These are phyloP conservation scores for Chimonanthus salicifolius DNA, from an alignment of 164 flowering plant genomes.

Conservation along the genomic window DNA sequence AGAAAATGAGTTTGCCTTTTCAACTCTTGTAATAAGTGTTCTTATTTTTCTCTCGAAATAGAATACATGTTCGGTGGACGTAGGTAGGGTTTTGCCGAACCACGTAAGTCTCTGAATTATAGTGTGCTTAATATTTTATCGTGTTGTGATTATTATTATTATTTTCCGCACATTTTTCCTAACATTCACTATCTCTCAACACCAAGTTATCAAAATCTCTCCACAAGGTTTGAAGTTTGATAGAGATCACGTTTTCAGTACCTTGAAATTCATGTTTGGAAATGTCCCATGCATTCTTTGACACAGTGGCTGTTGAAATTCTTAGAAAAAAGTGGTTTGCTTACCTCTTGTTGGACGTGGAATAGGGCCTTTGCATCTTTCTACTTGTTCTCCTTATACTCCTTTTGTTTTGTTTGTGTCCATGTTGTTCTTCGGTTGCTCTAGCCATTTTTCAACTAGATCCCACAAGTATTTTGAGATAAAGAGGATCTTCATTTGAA, in stretches of 20 bases:
- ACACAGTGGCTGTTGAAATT: not conserved
- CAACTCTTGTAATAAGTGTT: too few species aligned
- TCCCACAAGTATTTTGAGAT: slow-evolving; percentile 12
- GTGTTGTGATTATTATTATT: too few species aligned
- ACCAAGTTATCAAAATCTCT: slow-evolving; percentile 16
- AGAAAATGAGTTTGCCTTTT: too few species aligned
- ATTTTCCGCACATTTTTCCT: too few species aligned
- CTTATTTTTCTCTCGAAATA: too few species aligned
- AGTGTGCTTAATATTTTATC: too few species aligned
- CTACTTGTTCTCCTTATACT: slow-evolving; percentile 10
- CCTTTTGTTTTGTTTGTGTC: not conserved
- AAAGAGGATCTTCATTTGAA: slow-evolving; percentile 9
- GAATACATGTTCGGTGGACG: too few species aligned
- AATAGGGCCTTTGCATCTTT: slow-evolving; percentile 7
- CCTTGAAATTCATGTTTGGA: slow-evolving; percentile 8
- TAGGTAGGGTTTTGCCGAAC: too few species aligned
- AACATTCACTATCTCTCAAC: slow-evolving; percentile 9
- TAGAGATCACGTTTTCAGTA: slow-evolving; percentile 11
- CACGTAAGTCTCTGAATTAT: too few species aligned
- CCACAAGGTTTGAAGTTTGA: slow-evolving; percentile 13
- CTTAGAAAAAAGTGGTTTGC: slow-evolving; percentile 10
- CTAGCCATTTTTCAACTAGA: slow-evolving; percentile 2
- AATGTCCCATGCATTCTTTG: slow-evolving; percentile 12
- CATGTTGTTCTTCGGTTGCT: not conserved
- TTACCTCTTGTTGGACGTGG: slow-evolving; percentile 15